Conservation (phyloP, 345 rosid species). For the Iberis pinnata region DNA sequence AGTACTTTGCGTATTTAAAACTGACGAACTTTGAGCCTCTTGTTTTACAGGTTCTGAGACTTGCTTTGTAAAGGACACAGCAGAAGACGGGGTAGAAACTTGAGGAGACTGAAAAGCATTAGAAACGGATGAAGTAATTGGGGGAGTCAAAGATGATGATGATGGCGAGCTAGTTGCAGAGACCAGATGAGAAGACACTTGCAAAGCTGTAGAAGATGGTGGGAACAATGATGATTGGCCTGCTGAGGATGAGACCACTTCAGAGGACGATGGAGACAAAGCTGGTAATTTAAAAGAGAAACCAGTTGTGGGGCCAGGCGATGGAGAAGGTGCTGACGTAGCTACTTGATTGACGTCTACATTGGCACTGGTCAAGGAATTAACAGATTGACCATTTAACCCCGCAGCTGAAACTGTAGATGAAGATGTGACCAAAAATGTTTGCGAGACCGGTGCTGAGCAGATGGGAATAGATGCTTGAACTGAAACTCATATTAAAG, state of each 20-base stretch:
- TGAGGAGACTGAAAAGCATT: constrained; percentile 33
- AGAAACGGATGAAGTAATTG: constrained; percentile 31
- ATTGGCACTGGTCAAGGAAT: constrained; percentile 28
- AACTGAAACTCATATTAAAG: constrained; percentile 29
- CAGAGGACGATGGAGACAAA: constrained; percentile 38
- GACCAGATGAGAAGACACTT: constrained; percentile 31
- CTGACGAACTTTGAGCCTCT: constrained; percentile 34
- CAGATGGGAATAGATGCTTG: constrained; percentile 32
- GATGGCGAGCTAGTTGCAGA: constrained; percentile 28
- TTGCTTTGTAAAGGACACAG: constrained; percentile 29
- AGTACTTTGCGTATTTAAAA: constrained; percentile 26
- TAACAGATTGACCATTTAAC: constrained; percentile 33
- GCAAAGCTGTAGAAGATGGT: constrained; percentile 28
- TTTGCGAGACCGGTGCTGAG: constrained; percentile 24
- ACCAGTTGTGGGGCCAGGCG: constrained; percentile 26
- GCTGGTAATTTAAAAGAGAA: constrained; percentile 29
- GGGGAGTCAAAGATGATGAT: constrained; percentile 27
- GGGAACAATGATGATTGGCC: constrained; percentile 30
- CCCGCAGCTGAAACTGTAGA: constrained; percentile 33
- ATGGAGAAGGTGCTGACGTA: constrained; percentile 20
- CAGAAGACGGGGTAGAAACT: constrained; percentile 17
- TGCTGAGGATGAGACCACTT: constrained; percentile 26
- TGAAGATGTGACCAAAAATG: constrained; percentile 28
- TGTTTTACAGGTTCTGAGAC: constrained; percentile 31
- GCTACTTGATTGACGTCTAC: constrained; percentile 34